Evolutionary conservation across 2,329 filamentous ascomycete genomes (phyloP).

Genomic region (Penicillium sclerotigenum): DNA sequence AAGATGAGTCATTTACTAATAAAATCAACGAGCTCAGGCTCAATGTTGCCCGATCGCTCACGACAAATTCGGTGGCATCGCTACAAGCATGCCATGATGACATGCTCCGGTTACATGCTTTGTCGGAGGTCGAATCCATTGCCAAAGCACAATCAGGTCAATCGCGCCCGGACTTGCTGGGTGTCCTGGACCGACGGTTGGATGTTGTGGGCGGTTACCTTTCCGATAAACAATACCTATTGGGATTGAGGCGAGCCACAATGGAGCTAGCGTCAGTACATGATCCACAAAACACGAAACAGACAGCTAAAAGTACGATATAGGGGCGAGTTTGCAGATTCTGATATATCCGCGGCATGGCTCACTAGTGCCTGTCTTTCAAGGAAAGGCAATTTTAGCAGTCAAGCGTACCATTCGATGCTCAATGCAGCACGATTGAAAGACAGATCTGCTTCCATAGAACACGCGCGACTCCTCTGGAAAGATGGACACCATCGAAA

Average conservation of each 20-base stretch:
- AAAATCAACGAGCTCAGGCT: conserved; percentile 65
- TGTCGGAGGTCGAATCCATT: conserved; percentile 83
- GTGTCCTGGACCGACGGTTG: conserved; percentile 70
- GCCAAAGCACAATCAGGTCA: conserved; percentile 46
- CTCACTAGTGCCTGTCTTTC: conserved; percentile 79
- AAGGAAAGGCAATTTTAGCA: conserved; percentile 76
- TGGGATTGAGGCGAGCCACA: conserved; percentile 78
- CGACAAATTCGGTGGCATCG: conserved; percentile 72
- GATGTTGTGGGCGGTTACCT: conserved; percentile 85
- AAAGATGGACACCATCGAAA: conserved; percentile 90
- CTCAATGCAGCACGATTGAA: conserved; percentile 81
- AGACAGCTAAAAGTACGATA: conserved; percentile 26
- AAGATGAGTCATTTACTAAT: conserved; percentile 52
- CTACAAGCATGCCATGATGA: conserved; percentile 79
- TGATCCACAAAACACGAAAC: background rate
- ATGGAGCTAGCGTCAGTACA: conserved; percentile 66
- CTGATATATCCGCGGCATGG: conserved; percentile 81
- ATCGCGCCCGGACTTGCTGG: conserved; percentile 39
- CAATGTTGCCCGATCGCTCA: conserved; percentile 70
- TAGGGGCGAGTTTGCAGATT: conserved; percentile 58
- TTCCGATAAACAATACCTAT: conserved; percentile 87
- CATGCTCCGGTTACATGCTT: conserved; percentile 80
- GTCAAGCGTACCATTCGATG: conserved; percentile 90
- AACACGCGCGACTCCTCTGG: conserved; percentile 91
- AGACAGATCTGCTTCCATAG: conserved; percentile 84